These are phyloP conservation scores for Candida andamanensis DNA, from an alignment of 805 yeast genomes.

Conservation along the genomic window DNA sequence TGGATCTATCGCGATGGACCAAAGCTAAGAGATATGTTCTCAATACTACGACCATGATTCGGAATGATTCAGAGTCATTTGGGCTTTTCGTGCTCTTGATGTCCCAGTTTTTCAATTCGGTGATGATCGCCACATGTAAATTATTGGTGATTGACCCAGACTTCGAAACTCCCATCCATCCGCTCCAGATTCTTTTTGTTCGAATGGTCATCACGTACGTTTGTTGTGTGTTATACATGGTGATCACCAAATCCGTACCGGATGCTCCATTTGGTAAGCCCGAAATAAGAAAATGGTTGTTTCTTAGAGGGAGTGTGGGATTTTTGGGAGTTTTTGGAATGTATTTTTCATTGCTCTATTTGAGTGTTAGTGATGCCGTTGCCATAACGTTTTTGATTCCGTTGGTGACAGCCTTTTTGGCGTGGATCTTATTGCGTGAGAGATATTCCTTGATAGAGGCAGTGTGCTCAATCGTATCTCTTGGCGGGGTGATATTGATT, in stretches of 20 bases:
- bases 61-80: constrained; percentile 1
- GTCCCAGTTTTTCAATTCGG: constrained; percentile 69
- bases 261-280: constrained; percentile 70
- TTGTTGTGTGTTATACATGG: constrained; percentile 55
- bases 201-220: constrained; percentile 71
- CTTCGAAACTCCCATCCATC: constrained; percentile 59
- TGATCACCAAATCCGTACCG: constrained; percentile 41
- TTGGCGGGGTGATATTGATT: constrained; percentile 72
- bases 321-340: constrained; percentile 74
- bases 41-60: too few relatives aligned
- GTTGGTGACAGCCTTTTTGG: constrained; percentile 66
- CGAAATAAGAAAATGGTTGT: constrained; percentile 47
- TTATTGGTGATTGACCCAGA: constrained; percentile 63
- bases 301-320: constrained; percentile 66
- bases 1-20: too few relatives aligned
- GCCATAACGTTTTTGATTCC: constrained; percentile 78
- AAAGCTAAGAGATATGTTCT: too few relatives aligned
- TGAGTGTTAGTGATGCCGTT: constrained; percentile 76
- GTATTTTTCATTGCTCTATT: constrained; percentile 67
- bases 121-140: constrained; percentile 74
- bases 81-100: constrained; percentile 57
- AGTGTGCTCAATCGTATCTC: constrained; percentile 60
- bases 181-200: constrained; percentile 70
- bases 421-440: constrained; percentile 64
- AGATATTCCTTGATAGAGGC: constrained; percentile 63